These are phyloP conservation scores for Populus trichocarpa DNA, from an alignment of 441 rosid species.

Conservation along the genomic window DNA sequence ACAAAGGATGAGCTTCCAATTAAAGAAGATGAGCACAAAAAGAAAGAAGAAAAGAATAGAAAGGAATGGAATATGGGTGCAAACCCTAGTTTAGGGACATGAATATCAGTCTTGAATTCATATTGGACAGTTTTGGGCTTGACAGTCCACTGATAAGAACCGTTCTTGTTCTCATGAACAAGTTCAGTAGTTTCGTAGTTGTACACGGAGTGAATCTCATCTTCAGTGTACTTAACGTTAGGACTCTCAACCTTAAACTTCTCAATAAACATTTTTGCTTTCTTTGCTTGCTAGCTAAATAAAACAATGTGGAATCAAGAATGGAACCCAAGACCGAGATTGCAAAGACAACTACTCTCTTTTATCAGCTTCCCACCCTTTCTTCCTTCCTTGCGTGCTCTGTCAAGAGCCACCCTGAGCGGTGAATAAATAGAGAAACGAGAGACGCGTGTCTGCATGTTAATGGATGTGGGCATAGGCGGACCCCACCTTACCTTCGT, in stretches of 20 bases:
- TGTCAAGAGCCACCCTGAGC: not conserved
- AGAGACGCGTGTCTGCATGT: slow-evolving; percentile 22
- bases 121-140: slow-evolving; percentile 83
- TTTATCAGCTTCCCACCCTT: not conserved
- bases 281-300: not conserved
- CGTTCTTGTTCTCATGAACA: slow-evolving; percentile 73
- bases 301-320: not conserved
- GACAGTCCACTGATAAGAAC: slow-evolving; percentile 80
- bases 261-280: slow-evolving; percentile 71
- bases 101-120: slow-evolving; percentile 76
- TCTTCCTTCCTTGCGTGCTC: slow-evolving; percentile 1
- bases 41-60: not conserved
- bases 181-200: slow-evolving; percentile 76
- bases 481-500: not conserved
- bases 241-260: slow-evolving; percentile 85
- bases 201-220: slow-evolving; percentile 60
- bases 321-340: too few species aligned
- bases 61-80: not conserved
- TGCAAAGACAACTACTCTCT: not conserved
- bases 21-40: not conserved
- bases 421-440: slow-evolving; percentile 27
- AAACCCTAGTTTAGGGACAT: slow-evolving; percentile 88
- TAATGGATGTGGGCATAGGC: slow-evolving; percentile 15
- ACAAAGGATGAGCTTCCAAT: not conserved
- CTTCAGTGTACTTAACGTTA: slow-evolving; percentile 64